phyloP scores from a whole-genome alignment of 1,284 basidiomycete species.

The Malassezia japonica region DNA sequence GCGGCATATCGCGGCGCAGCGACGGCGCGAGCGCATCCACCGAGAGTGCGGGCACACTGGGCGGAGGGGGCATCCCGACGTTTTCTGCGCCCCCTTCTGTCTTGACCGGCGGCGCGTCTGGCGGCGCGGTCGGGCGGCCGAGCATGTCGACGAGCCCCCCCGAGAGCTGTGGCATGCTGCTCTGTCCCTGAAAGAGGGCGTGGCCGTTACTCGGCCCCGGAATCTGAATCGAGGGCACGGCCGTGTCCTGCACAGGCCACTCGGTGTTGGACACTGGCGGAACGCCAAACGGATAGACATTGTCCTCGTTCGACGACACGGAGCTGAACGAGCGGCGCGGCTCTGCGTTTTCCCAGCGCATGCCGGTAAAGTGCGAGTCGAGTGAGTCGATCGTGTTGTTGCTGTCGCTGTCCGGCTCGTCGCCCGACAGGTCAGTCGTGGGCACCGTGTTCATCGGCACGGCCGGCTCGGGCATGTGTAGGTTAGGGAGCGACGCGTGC shows the following conservation, averaged over 20 bases:
- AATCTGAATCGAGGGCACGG: no score
- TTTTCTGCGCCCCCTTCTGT: no score
- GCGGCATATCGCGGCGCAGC: neutral
- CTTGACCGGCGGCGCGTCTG: no score
- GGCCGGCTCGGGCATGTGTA: neutral
- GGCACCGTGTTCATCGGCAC: neutral
- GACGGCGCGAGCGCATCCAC: neutral
- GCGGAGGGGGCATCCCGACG: neutral
- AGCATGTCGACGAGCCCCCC: no score
- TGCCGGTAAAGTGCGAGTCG: neutral
- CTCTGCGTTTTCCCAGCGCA: neutral
- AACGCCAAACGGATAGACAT: neutral
- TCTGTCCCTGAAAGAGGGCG: no score
- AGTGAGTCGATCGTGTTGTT: slow-evolving; percentile 11
- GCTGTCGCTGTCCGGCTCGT: slow-evolving; percentile 11
- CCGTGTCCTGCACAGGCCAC: no score
- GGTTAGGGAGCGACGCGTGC: neutral
- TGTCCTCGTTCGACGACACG: neutral
- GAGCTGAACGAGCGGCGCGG: neutral
- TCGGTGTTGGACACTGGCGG: no score
- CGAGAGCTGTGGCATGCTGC: no score
- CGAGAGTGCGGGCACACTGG: neutral
- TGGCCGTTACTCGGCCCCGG: no score
- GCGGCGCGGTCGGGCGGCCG: no score
- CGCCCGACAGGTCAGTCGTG: slow-evolving; percentile 8